Evolutionary conservation across 345 rosid genomes (phyloP), one percentile per base, ranked within the genome.

Genomic region (Sonneratia alba): DNA sequence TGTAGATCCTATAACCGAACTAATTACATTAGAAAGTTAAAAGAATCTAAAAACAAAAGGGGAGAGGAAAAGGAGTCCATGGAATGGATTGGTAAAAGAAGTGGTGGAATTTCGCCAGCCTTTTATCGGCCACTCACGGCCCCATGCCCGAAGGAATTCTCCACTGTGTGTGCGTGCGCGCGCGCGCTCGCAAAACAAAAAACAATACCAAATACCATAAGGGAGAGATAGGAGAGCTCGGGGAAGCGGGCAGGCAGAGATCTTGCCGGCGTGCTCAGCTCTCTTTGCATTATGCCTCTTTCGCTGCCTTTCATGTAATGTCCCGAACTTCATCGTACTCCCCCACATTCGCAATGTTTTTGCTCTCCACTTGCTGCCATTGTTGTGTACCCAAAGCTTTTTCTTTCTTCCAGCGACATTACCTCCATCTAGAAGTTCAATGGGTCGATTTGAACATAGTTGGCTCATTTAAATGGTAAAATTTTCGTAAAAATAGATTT

Each of bases 291-390:
- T 13, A 13, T 10, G 32, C 70, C 70, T 43, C 70, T 43, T 68
- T 68, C 18, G 70, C 70, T 68, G 43, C n/a, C 36, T 68, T 68
- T 22, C 53, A 68, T 36, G 70, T 45, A 68, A 68, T 38, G 42
- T 40, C 36, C 37, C 49, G 24, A 40, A 67, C 27, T 19, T 67
- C 49, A 67, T 40, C 48, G 48, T 45, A 67, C 69, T 16, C 22
- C 69, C 49, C 13, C 27, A 27, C 32, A 36, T 3, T 36, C 16
- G n/a, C 16, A 4, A 15, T 48, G 53, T 48, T 14, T 48, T 61
- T 34, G 40, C 37, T 12, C 21, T 6, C 22, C 22, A 66, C 19
- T 67, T 45, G 48, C 14, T 65, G 43, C 21, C 68, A 65, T 65
- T 37, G 34, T 32, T 34, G 43, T 65, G 6, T 15, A 12, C 68